Percentiles rank a stretch among this genome's conserved stretches.
These are phyloP conservation scores for Eutrema heterophyllum DNA, from an alignment of 345 rosid genomes.

Conservation along the genomic window DNA sequence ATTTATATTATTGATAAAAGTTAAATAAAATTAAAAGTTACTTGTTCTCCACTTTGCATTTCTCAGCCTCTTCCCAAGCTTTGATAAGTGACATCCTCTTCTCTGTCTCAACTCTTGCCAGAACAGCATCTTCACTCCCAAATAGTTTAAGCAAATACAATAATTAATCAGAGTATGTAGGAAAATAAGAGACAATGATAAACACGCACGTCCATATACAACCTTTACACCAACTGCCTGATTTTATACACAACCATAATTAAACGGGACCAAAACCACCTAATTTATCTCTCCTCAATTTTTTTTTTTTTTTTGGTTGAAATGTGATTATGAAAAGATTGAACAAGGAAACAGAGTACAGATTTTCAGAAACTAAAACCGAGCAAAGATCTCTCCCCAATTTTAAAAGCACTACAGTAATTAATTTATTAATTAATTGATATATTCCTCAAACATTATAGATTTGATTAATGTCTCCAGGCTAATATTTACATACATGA, in stretches of 20 bases:
- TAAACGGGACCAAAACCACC: not conserved
- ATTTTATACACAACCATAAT: not conserved
- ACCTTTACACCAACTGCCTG: not conserved
- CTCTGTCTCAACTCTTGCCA: conserved; percentile 37
- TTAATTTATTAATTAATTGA: not conserved
- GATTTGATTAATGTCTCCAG: not conserved
- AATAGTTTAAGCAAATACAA: not conserved
- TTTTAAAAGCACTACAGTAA: not conserved
- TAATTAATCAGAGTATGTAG: not conserved
- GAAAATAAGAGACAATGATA: not conserved
- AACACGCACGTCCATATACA: not conserved
- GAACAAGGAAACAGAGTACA: too few species aligned
- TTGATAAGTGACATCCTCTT: conserved; percentile 33
- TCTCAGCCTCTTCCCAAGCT: conserved; percentile 40
- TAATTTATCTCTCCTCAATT: too few species aligned
- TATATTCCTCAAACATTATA: not conserved
- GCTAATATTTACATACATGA: not conserved
- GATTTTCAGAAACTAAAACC: too few species aligned
- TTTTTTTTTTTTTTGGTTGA: too few species aligned
- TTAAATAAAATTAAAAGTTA: not conserved
- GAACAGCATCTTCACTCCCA: conserved; percentile 33
- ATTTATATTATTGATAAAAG: too few species aligned
- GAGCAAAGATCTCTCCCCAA: too few species aligned
- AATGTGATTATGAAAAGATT: too few species aligned
- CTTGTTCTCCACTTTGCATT: conserved; percentile 36